Evolutionary conservation across 352 stramenopile genomes (phyloP).

Genomic region (Phytophthora sp.): DNA sequence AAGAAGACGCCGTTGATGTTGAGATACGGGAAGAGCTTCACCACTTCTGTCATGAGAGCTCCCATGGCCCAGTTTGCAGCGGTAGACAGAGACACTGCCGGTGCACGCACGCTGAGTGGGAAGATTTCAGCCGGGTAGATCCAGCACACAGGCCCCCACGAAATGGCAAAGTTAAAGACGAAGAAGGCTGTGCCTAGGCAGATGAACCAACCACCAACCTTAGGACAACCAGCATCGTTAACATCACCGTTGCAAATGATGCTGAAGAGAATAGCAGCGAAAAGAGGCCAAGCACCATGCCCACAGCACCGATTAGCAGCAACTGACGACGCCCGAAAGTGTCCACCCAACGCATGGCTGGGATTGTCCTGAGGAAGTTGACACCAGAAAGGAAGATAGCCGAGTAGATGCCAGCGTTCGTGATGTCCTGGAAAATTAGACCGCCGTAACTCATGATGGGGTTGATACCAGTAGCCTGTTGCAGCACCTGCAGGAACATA

Average conservation of each 20-base stretch:
- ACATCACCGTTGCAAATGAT: slow-evolving; percentile 24
- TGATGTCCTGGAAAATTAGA: slow-evolving; percentile 39
- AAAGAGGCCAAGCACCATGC: slow-evolving; percentile 36
- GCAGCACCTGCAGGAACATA: slow-evolving; percentile 35
- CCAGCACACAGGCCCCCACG: no score
- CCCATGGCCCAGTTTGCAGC: slow-evolving; percentile 17
- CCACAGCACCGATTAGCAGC: no score
- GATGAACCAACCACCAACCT: slow-evolving; percentile 29
- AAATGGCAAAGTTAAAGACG: no score
- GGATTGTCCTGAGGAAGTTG: slow-evolving; percentile 40
- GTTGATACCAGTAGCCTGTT: slow-evolving; percentile 44
- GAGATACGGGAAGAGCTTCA: no score
- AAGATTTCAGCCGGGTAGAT: no score
- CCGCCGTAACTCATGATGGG: slow-evolving; percentile 38
- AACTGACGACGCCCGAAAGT: slow-evolving; percentile 36
- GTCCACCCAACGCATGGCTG: slow-evolving; percentile 40
- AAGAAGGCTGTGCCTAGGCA: slow-evolving; percentile 31
- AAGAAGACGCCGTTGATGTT: slow-evolving; percentile 53
- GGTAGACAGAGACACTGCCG: slow-evolving; percentile 10
- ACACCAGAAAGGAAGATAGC: slow-evolving; percentile 36
- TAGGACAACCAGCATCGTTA: slow-evolving; percentile 19
- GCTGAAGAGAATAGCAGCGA: slow-evolving; percentile 37
- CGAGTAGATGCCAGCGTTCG: no score
- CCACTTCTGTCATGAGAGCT: slow-evolving; percentile 14
- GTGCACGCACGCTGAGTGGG: slow-evolving; percentile 8